Evolutionary conservation across 164 flowering plant species (phyloP), one percentile per base, ranked within the genome.

Genomic region (Vitis rotundifolia): DNA sequence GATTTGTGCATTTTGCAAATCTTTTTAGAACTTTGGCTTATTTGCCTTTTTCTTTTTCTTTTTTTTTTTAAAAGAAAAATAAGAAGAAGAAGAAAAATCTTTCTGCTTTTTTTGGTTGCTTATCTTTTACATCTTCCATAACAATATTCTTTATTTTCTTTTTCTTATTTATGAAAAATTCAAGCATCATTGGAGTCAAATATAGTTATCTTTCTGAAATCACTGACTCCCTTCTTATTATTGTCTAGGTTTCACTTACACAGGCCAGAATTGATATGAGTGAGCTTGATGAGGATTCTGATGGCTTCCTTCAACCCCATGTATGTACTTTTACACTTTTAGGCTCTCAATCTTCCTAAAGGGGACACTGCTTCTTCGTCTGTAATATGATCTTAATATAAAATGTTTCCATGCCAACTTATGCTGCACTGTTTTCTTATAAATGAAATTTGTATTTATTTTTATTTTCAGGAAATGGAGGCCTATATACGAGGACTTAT

Each of bases 251-350:
- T 75, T 95, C 99, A 68, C 97, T 93, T 66, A 95, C 99, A 52
- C 98, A 95, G 73, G 99, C 99, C 74, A 87, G 99, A 79, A 93
- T 95, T 61, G 98, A 95, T 77, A 95, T 95, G 99, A 95, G 99
- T 75, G 99, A 95, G 83, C 92, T 95, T 68, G 99, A 95, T 79
- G 97, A 90, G 75, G 99, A 95, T 79, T 93, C 97, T 73, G 99
- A 95, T 84, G 99, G 99, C 52, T 93, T 95, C 73, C 98, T 95
- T 78, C 98, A 87, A 76, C 84, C 92, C 71, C 90, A 88, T 77
- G 99, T 95, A 87, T 70, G 88, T 15, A 67, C 58, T 64, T 47
- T 55, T 64, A 44, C 37, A 19, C 49, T 55, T 63, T 28, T 57
- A 5, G 37, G 31, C 61, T 29, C 47, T 57, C 37, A 2, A 11